Percentiles rank a stretch among this genome's conserved stretches.
Evolutionary conservation across 1,284 basidiomycete genomes (phyloP).

Genomic region (Heterobasidion occidentale): DNA sequence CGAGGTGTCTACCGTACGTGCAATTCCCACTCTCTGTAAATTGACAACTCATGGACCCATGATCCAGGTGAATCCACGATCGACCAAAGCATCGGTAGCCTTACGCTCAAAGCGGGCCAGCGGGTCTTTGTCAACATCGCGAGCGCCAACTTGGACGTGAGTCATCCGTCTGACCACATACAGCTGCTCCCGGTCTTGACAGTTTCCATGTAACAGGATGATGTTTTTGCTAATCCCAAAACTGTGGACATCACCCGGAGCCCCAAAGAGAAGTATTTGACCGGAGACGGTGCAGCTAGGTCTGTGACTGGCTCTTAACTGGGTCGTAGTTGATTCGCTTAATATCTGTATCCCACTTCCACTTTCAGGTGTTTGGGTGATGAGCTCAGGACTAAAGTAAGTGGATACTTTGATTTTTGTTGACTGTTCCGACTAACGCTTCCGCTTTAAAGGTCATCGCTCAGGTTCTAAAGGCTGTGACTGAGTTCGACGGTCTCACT

Average conservation of each 20-base stretch:
- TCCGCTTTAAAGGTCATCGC: conserved; percentile 27
- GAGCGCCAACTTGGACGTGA: conserved; percentile 47
- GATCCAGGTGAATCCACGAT: conserved; percentile 35
- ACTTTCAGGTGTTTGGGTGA: conserved; percentile 43
- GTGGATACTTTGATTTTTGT: conserved; percentile 1
- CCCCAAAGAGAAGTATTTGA: conserved; percentile 39
- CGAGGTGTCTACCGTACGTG: conserved; percentile 41
- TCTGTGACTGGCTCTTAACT: conserved; percentile 10
- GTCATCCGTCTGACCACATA: conserved; percentile 13
- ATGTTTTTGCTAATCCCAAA: conserved; percentile 32
- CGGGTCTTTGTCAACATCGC: conserved; percentile 55
- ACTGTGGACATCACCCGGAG: conserved; percentile 37
- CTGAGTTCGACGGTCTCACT: conserved; percentile 38
- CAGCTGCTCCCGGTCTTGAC: background rate
- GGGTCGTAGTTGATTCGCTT: background rate
- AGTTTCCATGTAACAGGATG: conserved; percentile 19
- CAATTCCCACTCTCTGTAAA: background rate
- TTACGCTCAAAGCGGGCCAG: conserved; percentile 36
- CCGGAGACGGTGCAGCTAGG: conserved; percentile 47
- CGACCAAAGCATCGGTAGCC: conserved; percentile 33
- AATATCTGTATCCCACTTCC: background rate
- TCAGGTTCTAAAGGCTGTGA: conserved; percentile 40
- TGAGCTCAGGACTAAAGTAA: conserved; percentile 44
- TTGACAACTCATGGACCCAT: background rate
- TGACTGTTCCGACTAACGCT: background rate